Evolutionary conservation across 73 alveolate species (phyloP).

Genomic region (Loxodes magnus): DNA sequence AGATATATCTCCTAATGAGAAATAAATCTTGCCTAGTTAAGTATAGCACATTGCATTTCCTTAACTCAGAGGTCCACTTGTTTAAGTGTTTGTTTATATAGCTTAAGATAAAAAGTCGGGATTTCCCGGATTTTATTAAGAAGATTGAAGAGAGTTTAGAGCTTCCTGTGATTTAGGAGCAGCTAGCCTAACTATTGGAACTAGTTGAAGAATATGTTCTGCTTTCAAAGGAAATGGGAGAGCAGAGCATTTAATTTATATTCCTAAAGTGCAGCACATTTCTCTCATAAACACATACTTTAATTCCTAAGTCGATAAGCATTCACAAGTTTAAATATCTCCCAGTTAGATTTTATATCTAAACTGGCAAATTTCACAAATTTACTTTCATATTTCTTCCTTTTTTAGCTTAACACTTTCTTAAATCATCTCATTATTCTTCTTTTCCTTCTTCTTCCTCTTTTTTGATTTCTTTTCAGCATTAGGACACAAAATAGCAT

Average conservation of each 20-base stretch:
- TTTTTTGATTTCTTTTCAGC: constrained; percentile 31
- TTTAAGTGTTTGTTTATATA: constrained; percentile 16
- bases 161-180: constrained; percentile 29
- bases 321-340: neutral
- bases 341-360: neutral
- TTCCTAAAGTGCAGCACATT: too few relatives aligned
- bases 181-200: constrained; percentile 10
- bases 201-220: too few relatives aligned
- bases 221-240: too few relatives aligned
- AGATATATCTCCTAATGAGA: constrained; percentile 55
- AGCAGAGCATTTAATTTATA: too few relatives aligned
- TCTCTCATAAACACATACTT: too few relatives aligned
- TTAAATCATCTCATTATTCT: constrained; percentile 15
- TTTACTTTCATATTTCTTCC: constrained; percentile 18
- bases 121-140: constrained; percentile 8
- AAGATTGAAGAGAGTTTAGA: constrained; percentile 22
- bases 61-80: constrained; percentile 58
- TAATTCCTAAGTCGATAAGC: constrained; percentile 9
- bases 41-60: constrained; percentile 58
- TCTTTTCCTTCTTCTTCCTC: constrained; percentile 16
- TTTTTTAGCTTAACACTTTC: constrained; percentile 19
- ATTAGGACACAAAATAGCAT: constrained; percentile 22
- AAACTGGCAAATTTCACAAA: constrained; percentile 1
- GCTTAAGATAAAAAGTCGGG: neutral
- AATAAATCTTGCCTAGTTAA: constrained; percentile 55